A percentile compares a stretch with the other conserved stretches of the same genome.
Evolutionary conservation across 176 grass and related monocot genomes (phyloP).

Genomic region (Alopecurus myosuroides): DNA sequence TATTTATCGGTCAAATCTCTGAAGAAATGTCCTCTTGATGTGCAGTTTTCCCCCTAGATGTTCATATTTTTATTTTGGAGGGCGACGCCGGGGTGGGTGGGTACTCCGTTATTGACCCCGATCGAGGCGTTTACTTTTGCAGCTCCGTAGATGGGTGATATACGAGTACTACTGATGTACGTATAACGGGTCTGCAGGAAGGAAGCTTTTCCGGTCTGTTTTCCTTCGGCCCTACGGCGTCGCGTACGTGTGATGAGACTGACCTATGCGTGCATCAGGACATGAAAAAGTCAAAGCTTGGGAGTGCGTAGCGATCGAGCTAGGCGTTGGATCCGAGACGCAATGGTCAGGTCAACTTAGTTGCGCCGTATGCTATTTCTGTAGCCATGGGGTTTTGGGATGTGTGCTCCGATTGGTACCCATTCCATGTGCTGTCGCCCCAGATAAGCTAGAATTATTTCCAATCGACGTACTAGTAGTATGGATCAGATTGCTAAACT

Average conservation of each 20-base stretch:
- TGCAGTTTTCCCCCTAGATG: neutral
- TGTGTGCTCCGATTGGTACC: neutral
- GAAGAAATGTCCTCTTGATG: neutral
- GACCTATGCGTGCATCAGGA: slow-evolving; percentile 22
- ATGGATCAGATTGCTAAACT: neutral
- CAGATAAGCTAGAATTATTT: neutral
- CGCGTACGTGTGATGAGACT: neutral
- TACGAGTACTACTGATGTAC: too few relatives aligned
- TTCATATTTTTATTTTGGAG: neutral
- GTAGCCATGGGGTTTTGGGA: neutral
- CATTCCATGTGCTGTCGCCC: neutral
- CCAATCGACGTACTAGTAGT: neutral
- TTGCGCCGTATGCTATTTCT: neutral
- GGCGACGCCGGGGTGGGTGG: neutral
- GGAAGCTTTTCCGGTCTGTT: slow-evolving; percentile 6
- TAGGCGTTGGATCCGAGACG: neutral
- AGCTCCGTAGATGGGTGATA: slow-evolving; percentile 23
- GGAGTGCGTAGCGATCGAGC: neutral
- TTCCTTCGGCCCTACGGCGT: slow-evolving; percentile 32
- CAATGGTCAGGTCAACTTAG: slow-evolving; percentile 15
- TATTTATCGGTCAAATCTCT: neutral
- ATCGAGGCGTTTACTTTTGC: slow-evolving; percentile 43
- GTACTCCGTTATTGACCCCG: neutral
- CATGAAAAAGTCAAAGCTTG: neutral
- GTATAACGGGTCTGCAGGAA: neutral